Evolutionary conservation across 495 filamentous ascomycete genomes (phyloP), one percentile per base, ranked within the genome.

Genomic region (Aspergillus incahuasiensis): DNA sequence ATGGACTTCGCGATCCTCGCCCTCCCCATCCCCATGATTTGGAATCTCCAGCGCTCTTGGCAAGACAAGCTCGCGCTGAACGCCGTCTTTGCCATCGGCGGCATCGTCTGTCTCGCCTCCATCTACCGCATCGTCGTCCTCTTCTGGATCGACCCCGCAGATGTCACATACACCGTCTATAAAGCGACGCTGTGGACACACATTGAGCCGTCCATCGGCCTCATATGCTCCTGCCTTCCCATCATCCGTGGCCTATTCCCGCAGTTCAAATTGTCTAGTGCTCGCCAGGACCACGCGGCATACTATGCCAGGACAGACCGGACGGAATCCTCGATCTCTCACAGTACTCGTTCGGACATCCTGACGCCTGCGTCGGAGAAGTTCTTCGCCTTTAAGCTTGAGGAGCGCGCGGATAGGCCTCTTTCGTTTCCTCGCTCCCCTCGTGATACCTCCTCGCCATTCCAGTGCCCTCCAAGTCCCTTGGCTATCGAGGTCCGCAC

Each of bases 221-320:
- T 85, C 12, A 78, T 76, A 48, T 84, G 79, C 54, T 75, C 77
- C 21, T 84, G 79, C 59, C 71, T 85, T 0, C 80, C 83, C 9
- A 82, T 79, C 6, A 71, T 83, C 13, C 74, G 79, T 1, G 80
- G 83, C 18, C 61, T 85, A 1, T 65, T 84, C 52, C 70, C 73
- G 0, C 67, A 63, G 6, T 60, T 78, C 48, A 71, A 69, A 22
- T 20, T 70, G 32, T 59, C 55, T 3, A 51, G 52, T 28, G 63
- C 55, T 41, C 56, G 63, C 7, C 63, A 68, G 21, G 56, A 59
- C 50, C 65, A 56, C 35, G 56, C 51, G 0, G 66, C 65, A 0
- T 66, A 65, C 50, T 72, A 66, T 47, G 65, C 69, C 52, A 66
- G 66, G 21, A 70, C 67, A 8, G 65, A 67, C 35, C 48, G 59